phyloP scores from a whole-genome alignment of 73 alveolate species.

The Blepharisma japonicum region DNA sequence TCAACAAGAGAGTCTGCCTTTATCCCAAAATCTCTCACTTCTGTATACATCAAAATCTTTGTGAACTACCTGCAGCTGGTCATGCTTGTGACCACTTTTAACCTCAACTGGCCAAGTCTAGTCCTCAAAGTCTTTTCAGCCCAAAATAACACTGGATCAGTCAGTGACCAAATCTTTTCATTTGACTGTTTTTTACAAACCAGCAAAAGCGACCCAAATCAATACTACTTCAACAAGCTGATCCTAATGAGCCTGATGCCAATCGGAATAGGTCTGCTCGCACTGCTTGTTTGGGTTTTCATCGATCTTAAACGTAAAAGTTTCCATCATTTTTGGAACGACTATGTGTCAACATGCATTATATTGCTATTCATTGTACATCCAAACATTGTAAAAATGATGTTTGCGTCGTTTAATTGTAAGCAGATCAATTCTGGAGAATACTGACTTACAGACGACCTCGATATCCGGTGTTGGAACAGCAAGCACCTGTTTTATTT shows the following conservation, averaged over 20 bases:
- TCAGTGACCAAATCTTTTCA: conserved; percentile 41
- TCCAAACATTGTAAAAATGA: conserved; percentile 38
- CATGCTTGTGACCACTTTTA: background rate
- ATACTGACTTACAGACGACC: conserved; percentile 31
- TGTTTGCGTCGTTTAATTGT: conserved; percentile 44
- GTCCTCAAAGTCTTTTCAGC: conserved; percentile 20
- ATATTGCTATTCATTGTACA: conserved; percentile 42
- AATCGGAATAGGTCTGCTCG: background rate
- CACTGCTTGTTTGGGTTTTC: conserved; percentile 33
- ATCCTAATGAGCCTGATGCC: conserved; percentile 37
- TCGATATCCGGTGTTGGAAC: conserved; percentile 37
- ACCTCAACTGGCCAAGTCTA: conserved; percentile 3
- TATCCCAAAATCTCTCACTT: background rate
- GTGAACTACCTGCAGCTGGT: conserved; percentile 29
- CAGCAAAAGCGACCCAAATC: background rate
- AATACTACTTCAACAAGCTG: conserved; percentile 38
- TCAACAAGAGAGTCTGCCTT: background rate
- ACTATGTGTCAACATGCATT: conserved; percentile 34
- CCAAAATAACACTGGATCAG: conserved; percentile 18
- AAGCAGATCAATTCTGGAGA: conserved; percentile 31
- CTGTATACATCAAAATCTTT: conserved; percentile 14
- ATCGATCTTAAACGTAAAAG: conserved; percentile 3
- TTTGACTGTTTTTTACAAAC: conserved; percentile 45
- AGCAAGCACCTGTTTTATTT: conserved; percentile 34
- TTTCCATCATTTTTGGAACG: background rate